Evolutionary conservation across 345 rosid species (phyloP).

Genomic region (Jatropha curcas): DNA sequence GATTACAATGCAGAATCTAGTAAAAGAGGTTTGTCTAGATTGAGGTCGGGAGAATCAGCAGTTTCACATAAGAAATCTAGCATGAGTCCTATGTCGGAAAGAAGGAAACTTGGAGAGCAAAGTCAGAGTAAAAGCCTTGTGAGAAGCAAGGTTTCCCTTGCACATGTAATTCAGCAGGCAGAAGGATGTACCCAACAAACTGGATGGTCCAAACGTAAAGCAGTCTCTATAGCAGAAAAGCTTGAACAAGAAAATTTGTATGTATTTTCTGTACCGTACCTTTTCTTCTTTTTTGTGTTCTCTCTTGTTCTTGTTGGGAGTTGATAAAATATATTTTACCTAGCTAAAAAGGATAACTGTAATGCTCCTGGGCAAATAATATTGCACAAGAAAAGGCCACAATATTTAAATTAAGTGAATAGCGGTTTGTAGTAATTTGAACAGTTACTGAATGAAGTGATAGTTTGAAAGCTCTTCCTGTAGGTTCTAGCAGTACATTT

Average conservation of each 20-base stretch:
- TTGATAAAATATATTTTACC: background rate
- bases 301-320: background rate
- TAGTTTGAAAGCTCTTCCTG: background rate
- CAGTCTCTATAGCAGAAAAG: conserved; percentile 84
- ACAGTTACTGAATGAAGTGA: too few relatives aligned
- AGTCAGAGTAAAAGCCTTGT: conserved; percentile 79
- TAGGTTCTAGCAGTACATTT: background rate
- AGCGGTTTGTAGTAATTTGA: background rate
- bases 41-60: conserved; percentile 25
- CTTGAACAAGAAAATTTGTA: conserved; percentile 97
- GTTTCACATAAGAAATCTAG: conserved; percentile 32
- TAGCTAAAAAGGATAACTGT: background rate
- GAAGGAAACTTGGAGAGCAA: conserved; percentile 49
- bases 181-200: conserved; percentile 71
- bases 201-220: conserved; percentile 84
- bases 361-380: background rate
- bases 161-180: conserved; percentile 81
- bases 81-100: conserved; percentile 30
- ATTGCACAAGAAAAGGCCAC: background rate
- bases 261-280: conserved; percentile 26
- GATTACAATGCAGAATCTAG: conserved; percentile 33
- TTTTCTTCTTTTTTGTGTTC: background rate
- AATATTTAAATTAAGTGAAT: background rate
- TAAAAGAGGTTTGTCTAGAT: conserved; percentile 29
- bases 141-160: conserved; percentile 84